phyloP scores from a whole-genome alignment of 345 rosid genomes.

The Pistacia atlantica region DNA sequence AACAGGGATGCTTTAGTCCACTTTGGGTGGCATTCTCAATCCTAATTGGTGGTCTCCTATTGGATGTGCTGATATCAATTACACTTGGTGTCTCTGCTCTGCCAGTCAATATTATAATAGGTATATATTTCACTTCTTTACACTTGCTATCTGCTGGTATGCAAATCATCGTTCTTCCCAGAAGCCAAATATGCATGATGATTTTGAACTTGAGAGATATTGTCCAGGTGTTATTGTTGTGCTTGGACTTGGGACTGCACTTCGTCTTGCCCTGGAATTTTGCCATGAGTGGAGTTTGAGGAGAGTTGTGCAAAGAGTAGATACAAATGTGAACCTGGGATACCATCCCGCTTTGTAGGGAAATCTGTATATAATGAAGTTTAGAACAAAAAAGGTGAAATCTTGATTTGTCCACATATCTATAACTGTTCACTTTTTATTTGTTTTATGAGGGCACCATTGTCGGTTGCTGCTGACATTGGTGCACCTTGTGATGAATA shows the following conservation, averaged over 20 bases:
- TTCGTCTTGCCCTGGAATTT: constrained; percentile 77
- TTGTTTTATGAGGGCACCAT: constrained; percentile 8
- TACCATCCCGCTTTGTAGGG: constrained; percentile 69
- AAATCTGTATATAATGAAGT: constrained; percentile 32
- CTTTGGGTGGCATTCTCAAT: constrained; percentile 95
- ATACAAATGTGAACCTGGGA: constrained; percentile 50
- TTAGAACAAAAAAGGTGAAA: constrained; percentile 1
- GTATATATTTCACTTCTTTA: constrained; percentile 28
- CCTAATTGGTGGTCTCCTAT: constrained; percentile 74
- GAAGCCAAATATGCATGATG: constrained; percentile 11
- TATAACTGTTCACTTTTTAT: constrained; percentile 20
- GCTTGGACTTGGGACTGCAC: constrained; percentile 91
- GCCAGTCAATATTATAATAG: constrained; percentile 90
- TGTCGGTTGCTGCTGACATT: constrained; percentile 17
- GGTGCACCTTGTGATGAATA: not conserved
- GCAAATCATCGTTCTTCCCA: not conserved
- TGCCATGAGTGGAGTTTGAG: constrained; percentile 83
- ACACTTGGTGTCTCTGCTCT: constrained; percentile 86
- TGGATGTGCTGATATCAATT: constrained; percentile 86
- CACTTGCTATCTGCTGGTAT: not conserved
- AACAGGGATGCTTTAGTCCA: constrained; percentile 79
- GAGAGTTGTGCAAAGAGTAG: constrained; percentile 75
- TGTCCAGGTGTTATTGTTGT: constrained; percentile 79
- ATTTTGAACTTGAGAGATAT: constrained; percentile 7
- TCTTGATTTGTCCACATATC: constrained; percentile 14